A percentile compares a stretch with the other conserved stretches of the same genome.
phyloP scores from a whole-genome alignment of 768 basidiomycete genomes.

The Boletus reticulatus region DNA sequence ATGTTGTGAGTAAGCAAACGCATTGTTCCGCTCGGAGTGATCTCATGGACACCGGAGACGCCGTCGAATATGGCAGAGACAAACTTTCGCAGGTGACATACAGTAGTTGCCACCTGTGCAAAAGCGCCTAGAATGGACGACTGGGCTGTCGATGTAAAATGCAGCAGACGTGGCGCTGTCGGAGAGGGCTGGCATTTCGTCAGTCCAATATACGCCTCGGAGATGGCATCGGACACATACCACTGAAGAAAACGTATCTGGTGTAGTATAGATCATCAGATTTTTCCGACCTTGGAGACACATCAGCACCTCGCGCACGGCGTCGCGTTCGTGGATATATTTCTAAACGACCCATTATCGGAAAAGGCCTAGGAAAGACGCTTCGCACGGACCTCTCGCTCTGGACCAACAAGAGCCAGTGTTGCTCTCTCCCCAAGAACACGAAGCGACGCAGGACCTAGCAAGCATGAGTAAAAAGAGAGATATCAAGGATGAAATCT shows the following conservation, averaged over 20 bases:
- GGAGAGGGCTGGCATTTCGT: conserved; percentile 40
- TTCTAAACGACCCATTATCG: conserved; percentile 36
- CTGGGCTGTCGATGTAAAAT: conserved; percentile 66
- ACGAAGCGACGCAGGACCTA: conserved; percentile 47
- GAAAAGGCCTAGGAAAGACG: not conserved
- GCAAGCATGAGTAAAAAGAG: not conserved
- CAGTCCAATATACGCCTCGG: not conserved
- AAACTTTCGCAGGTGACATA: conserved; percentile 65
- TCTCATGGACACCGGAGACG: conserved; percentile 14
- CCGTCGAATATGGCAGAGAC: conserved; percentile 45
- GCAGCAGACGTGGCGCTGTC: conserved; percentile 58
- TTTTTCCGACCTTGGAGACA: conserved; percentile 71
- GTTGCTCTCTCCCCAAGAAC: conserved; percentile 37
- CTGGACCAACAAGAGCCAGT: conserved; percentile 39
- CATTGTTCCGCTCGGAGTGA: conserved; percentile 19
- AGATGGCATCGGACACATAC: conserved; percentile 14
- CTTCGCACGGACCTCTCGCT: conserved; percentile 38
- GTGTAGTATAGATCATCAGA: conserved; percentile 44
- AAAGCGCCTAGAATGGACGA: conserved; percentile 61
- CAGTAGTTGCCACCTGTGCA: conserved; percentile 54
- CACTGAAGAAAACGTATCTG: conserved; percentile 34
- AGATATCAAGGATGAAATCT: conserved; percentile 1
- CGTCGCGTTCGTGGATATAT: conserved; percentile 73
- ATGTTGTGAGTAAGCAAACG: conserved; percentile 24
- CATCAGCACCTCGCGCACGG: conserved; percentile 75